These are phyloP conservation scores for Porcisia hertigi DNA, from an alignment of 208 protist species.

Conservation along the genomic window DNA sequence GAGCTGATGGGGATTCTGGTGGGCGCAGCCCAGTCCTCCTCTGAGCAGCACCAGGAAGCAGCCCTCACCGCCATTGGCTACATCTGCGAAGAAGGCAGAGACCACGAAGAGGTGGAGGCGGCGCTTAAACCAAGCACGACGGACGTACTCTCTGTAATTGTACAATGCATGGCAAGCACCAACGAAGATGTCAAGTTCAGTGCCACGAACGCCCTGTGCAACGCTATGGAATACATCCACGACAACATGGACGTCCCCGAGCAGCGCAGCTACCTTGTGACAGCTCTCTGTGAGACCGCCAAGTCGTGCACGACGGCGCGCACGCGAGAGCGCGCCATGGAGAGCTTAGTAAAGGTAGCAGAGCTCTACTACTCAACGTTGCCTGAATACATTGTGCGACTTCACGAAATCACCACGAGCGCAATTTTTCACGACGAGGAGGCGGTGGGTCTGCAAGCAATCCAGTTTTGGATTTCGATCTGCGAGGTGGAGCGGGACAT, in stretches of 20 bases:
- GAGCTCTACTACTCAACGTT: constrained; percentile 96
- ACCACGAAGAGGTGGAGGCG: constrained; percentile 65
- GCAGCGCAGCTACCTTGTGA: constrained; percentile 93
- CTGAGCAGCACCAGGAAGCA: constrained; percentile 88
- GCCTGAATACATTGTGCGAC: constrained; percentile 88
- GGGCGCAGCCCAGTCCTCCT: constrained; percentile 45
- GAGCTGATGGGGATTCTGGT: constrained; percentile 91
- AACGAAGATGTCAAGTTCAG: constrained; percentile 85
- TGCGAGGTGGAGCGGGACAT: constrained; percentile 94
- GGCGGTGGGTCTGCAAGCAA: constrained; percentile 92
- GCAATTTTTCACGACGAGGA: constrained; percentile 93
- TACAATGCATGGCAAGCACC: constrained; percentile 85
- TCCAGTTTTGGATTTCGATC: constrained; percentile 98
- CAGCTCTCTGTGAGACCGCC: constrained; percentile 82
- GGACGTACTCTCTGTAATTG: constrained; percentile 91
- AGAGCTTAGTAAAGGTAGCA: constrained; percentile 94
- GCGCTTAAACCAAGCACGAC: constrained; percentile 75
- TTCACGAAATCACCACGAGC: constrained; percentile 88
- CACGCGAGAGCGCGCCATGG: constrained; percentile 89
- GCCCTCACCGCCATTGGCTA: constrained; percentile 96
- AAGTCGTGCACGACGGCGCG: constrained; percentile 36
- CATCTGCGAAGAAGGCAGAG: constrained; percentile 95
- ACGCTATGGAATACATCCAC: constrained; percentile 96
- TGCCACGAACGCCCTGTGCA: constrained; percentile 93
- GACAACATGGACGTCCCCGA: constrained; percentile 92